Base-by-base conservation (phyloP, 768 basidiomycete species). In the Agrocybe praecox region DNA sequence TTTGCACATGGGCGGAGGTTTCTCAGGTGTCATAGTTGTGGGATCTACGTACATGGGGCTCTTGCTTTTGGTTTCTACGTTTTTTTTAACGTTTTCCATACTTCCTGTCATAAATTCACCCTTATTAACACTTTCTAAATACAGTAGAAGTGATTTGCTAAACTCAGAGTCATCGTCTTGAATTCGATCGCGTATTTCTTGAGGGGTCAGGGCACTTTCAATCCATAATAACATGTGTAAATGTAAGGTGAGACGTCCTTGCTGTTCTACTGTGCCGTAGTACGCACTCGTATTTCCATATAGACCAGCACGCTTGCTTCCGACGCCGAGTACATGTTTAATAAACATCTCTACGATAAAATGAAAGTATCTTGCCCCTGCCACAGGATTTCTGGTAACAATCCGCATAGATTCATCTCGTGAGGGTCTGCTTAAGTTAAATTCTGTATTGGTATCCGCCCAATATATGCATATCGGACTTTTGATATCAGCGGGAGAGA, bases 221-320 rank as follows among this genome's bases (percentile, higher is more conserved):
- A 76, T 68, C 75, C 75, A 78, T 1, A 76, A 21, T 6, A 78
- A 42, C 48, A 72, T 34, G 51, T 76, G 75, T 2, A 76, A 44
- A 57, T 77, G 76, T 9, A 76, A 34, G 0, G 74, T 74, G 0
- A 74, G 52, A 14, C 70, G 49, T 1, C 76, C 76, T 57, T 78
- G 76, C 26, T 72, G 68, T 52, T 78, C 75, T 0, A 76, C 74
- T 1, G 73, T 76, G 2, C 76, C 75, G 59, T 75, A 76, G 47
- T 76, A 75, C 0, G 63, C 70, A 17, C 47, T 36, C 2, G 70
- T 69, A 0, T 64, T 22, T 0, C 76, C 74, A 54, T 64, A 75
- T 10, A 73, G n/a, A 0, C 72, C 72, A n/a, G 34, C 11, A 29
- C 60, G 40, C 18, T 62, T 44, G 6, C 42, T 40, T 11, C 48